Conservation (phyloP, 768 basidiomycete genomes). For the Hirschioporus abietinus region DNA sequence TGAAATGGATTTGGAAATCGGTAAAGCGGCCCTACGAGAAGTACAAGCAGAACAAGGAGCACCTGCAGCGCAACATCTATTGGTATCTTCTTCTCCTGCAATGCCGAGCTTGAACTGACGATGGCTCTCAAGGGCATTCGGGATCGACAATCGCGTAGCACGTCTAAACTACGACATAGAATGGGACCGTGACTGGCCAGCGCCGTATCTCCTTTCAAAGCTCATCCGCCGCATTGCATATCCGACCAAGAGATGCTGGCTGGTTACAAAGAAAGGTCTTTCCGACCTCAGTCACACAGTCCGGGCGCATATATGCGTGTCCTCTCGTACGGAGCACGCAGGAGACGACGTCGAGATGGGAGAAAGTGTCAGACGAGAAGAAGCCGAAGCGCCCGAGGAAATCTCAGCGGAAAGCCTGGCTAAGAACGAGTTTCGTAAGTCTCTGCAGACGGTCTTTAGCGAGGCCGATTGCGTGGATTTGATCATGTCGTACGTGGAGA, state of each 20-base stretch:
- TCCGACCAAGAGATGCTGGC: not conserved
- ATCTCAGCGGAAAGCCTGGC: too few relatives aligned
- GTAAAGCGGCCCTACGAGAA: not conserved
- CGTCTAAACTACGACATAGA: not conserved
- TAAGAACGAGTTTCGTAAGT: too few relatives aligned
- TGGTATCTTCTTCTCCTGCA: not conserved
- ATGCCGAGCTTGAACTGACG: not conserved
- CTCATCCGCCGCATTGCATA: not conserved
- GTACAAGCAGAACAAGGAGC: not conserved
- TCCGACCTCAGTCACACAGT: not conserved
- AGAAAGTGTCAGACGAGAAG: too few relatives aligned
- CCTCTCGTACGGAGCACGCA: too few relatives aligned
- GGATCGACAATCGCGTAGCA: not conserved
- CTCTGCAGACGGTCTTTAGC: too few relatives aligned
- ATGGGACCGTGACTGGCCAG: not conserved
- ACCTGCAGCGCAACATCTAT: not conserved
- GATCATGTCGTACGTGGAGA: too few relatives aligned
- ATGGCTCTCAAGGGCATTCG: not conserved
- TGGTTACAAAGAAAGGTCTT: not conserved
- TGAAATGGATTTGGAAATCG: not conserved
- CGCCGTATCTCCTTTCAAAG: not conserved
- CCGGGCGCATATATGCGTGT: too few relatives aligned
- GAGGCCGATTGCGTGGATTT: too few relatives aligned
- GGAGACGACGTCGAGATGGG: too few relatives aligned
- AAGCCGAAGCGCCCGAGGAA: too few relatives aligned